Base-by-base conservation (phyloP, 768 basidiomycete species). In the Pisolithus microcarpus region DNA sequence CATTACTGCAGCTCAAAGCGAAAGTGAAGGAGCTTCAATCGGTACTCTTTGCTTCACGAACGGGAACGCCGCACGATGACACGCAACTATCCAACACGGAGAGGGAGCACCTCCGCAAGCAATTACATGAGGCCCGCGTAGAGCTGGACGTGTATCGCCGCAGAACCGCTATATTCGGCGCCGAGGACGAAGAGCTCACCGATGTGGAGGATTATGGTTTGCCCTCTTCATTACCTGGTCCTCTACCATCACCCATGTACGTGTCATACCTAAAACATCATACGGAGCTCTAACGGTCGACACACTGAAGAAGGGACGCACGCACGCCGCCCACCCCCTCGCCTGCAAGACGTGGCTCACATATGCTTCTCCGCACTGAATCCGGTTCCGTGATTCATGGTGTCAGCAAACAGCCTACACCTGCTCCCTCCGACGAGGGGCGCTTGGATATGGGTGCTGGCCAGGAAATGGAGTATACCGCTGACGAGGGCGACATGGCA, bases 401-500 rank as follows among this genome's bases (percentile, higher is more conserved):
- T 31, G 38, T 75, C 34, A 78, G 74, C 64, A 74, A 74, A 54
- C 76, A 68, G 21, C 76, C 77, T 9, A 79, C 77, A 1, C 78
- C 78, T 48, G 75, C 75, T 19, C 75, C 76, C 30, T 77, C 70
- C 31, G 45, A 51, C 23, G 44, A 37, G 6, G 38, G 21, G 18
- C 56, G 58, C 60, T 49, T 66, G 45, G 38, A 31, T 4, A 21
- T 39, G 11, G 43, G 53, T 30, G 31, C 51, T 31, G 58, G 51
- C 38, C 34, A 53, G 10, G 59, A 42, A 24, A 24, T 6, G 16
- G 38, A 44, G 16, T 52, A 46, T 31, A 7, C 11, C 18, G 44
- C n/a, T 42, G 38, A 28, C 43, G 46, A 58, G 24, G 60, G 57
- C 19, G 49, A 54, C 34, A 46, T 57, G 48, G 59, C 62, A 9